Percentiles rank a stretch among this genome's conserved stretches.
These are phyloP conservation scores for Trichoderma arundinaceum DNA, from an alignment of 2,329 filamentous ascomycete genomes.

Conservation along the genomic window DNA sequence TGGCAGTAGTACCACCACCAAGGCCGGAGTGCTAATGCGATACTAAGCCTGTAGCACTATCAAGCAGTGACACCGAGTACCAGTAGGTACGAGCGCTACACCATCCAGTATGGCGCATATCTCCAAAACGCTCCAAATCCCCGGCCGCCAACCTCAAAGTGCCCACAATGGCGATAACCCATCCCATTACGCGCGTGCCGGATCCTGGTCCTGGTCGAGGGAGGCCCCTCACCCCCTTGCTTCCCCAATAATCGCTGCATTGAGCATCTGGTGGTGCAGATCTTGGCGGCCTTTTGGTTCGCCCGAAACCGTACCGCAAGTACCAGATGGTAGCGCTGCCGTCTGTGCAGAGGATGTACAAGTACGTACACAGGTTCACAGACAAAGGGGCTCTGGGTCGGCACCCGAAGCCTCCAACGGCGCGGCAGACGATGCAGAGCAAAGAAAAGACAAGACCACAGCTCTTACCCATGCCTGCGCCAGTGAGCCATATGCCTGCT, in stretches of 20 bases:
- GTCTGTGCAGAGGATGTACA: too few species aligned
- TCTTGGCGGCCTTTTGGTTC: constrained; percentile 25
- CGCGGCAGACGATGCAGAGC: too few species aligned
- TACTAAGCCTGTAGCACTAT: too few species aligned
- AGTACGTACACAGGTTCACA: too few species aligned
- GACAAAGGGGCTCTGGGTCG: too few species aligned
- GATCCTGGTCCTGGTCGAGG: constrained; percentile 15
- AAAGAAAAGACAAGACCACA: background rate
- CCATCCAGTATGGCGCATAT: constrained; percentile 23
- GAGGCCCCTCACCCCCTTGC: constrained; percentile 16
- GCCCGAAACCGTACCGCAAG: background rate
- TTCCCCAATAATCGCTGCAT: constrained; percentile 23
- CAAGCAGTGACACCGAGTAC: background rate
- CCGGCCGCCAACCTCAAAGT: constrained; percentile 1
- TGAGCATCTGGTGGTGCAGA: constrained; percentile 20
- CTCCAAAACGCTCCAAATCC: constrained; percentile 13
- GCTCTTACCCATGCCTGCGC: background rate
- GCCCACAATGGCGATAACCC: constrained; percentile 18
- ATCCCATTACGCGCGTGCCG: constrained; percentile 26
- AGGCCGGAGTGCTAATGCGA: too few species aligned
- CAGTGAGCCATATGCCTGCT: constrained; percentile 6
- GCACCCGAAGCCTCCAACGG: too few species aligned
- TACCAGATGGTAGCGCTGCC: too few species aligned
- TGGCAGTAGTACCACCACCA: too few species aligned
- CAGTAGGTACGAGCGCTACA: constrained; percentile 19